phyloP scores from a whole-genome alignment of 148 eudicot species.

The Rhododendron ferrugineum region DNA sequence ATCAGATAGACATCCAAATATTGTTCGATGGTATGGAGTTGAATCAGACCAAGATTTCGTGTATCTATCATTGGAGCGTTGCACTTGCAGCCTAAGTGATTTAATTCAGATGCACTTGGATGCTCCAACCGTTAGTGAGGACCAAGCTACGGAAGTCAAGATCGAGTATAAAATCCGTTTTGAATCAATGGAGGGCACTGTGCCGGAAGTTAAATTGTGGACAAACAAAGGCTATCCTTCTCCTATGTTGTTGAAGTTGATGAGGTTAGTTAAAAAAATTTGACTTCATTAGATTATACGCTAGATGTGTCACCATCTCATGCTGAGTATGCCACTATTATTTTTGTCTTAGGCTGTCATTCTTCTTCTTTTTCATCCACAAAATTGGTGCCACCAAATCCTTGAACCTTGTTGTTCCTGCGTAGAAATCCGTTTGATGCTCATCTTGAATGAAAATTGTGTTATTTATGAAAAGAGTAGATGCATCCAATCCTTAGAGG shows the following conservation, averaged over 20 bases:
- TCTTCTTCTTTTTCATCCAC: neutral
- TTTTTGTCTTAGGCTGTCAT: neutral
- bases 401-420: neutral
- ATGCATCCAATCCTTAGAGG: neutral
- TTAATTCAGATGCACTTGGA: slow-evolving; percentile 43
- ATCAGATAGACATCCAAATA: slow-evolving; percentile 84
- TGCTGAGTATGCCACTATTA: neutral
- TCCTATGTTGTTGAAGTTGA: slow-evolving; percentile 52
- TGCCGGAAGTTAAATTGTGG: slow-evolving; percentile 57
- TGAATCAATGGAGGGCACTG: slow-evolving; percentile 35
- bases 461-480: neutral
- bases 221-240: slow-evolving; percentile 77
- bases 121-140: slow-evolving; percentile 9
- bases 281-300: neutral
- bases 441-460: neutral
- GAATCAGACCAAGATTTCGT: slow-evolving; percentile 85
- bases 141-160: slow-evolving; percentile 24
- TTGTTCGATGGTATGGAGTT: slow-evolving; percentile 85
- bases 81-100: slow-evolving; percentile 77
- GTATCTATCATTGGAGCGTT: slow-evolving; percentile 76
- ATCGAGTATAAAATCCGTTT: slow-evolving; percentile 32
- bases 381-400: neutral
- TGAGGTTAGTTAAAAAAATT: slow-evolving; percentile 48
- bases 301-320: slow-evolving; percentile 3
- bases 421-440: neutral